Evolutionary conservation across 805 yeast genomes (phyloP).

Genomic region (Pachysolen tannophilus): DNA sequence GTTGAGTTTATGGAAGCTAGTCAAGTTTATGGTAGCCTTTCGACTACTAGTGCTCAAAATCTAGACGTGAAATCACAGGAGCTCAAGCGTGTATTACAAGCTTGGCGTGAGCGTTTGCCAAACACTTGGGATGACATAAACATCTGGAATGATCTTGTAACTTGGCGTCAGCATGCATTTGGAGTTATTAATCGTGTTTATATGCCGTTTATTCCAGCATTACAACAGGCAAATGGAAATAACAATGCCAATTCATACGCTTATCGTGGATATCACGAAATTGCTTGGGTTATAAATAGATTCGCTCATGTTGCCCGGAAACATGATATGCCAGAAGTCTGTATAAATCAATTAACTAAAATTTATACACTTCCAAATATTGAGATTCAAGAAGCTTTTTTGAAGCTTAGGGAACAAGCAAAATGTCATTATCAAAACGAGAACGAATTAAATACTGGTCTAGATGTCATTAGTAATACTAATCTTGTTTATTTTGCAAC

Average conservation of each 20-base stretch:
- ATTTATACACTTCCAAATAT: conserved; percentile 94
- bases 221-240: conserved; percentile 52
- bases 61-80: conserved; percentile 91
- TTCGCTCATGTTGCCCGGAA: conserved; percentile 98
- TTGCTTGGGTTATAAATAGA: conserved; percentile 97
- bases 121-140: conserved; percentile 97
- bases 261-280: conserved; percentile 95
- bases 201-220: conserved; percentile 81
- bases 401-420: conserved; percentile 94
- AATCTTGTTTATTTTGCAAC: conserved; percentile 94
- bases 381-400: conserved; percentile 96
- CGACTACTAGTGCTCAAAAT: conserved; percentile 86
- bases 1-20: conserved; percentile 97
- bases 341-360: conserved; percentile 85
- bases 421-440: conserved; percentile 94
- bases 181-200: conserved; percentile 92
- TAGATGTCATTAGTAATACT: conserved; percentile 95
- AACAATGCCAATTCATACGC: conserved; percentile 86
- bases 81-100: conserved; percentile 86
- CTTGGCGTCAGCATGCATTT: conserved; percentile 99
- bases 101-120: conserved; percentile 97
- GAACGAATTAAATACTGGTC: conserved; percentile 85
- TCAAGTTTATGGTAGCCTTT: conserved; percentile 81
- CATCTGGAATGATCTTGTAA: conserved; percentile 94
- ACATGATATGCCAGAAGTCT: conserved; percentile 95